Conservation (phyloP, 1,284 basidiomycete genomes). For the Microbotryum violaceum region DNA sequence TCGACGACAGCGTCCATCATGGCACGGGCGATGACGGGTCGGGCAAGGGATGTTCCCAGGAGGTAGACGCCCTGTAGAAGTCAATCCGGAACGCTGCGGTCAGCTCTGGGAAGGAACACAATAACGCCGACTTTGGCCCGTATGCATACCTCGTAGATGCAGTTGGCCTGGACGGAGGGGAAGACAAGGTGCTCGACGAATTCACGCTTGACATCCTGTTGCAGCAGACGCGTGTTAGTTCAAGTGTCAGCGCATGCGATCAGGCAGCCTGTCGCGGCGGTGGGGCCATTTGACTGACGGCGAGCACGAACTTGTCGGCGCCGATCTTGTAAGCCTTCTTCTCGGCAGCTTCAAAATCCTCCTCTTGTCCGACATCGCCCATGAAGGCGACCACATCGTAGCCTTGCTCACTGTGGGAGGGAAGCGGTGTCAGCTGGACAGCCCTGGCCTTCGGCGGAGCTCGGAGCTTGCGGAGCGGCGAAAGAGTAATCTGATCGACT, state of each 20-base stretch:
- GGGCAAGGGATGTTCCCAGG: slow-evolving; percentile 92
- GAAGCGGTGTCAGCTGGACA: too few relatives aligned
- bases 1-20: slow-evolving; percentile 91
- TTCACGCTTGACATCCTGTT: slow-evolving; percentile 83
- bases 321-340: slow-evolving; percentile 87
- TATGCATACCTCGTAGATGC: slow-evolving; percentile 80
- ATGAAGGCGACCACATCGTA: slow-evolving; percentile 98
- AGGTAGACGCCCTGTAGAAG: slow-evolving; percentile 78
- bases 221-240: neutral
- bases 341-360: slow-evolving; percentile 93
- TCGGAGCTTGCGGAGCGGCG: too few relatives aligned
- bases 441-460: too few relatives aligned
- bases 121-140: neutral
- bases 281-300: slow-evolving; percentile 51
- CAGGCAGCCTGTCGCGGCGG: too few relatives aligned
- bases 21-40: slow-evolving; percentile 95
- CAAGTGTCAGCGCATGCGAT: too few relatives aligned
- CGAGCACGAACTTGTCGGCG: slow-evolving; percentile 89
- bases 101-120: neutral
- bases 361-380: slow-evolving; percentile 98
- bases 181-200: slow-evolving; percentile 96
- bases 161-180: slow-evolving; percentile 92
- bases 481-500: slow-evolving; percentile 38
- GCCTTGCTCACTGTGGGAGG: neutral
- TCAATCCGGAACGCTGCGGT: neutral